phyloP scores from a whole-genome alignment of 2,329 filamentous ascomycete species.

The Periconia digitata region DNA sequence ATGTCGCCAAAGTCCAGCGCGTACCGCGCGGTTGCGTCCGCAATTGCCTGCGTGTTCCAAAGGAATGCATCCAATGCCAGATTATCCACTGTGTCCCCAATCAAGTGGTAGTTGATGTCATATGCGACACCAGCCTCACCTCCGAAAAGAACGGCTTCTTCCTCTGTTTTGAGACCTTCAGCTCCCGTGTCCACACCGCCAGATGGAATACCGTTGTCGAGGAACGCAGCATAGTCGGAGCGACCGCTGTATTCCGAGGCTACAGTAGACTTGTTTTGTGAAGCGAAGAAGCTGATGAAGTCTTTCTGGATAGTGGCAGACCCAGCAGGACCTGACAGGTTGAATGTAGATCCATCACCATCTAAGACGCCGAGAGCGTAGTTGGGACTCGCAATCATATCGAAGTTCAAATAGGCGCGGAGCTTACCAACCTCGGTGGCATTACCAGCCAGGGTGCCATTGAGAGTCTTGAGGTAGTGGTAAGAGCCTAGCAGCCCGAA shows the following conservation, averaged over 20 bases:
- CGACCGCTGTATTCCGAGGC: conserved; percentile 42
- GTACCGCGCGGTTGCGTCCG: conserved; percentile 43
- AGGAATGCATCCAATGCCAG: conserved; percentile 40
- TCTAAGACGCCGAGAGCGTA: conserved; percentile 45
- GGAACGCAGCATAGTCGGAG: conserved; percentile 46
- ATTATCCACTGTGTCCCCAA: conserved; percentile 41
- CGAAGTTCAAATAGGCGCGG: conserved; percentile 47
- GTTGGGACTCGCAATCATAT: conserved; percentile 47
- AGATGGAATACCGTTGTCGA: conserved; percentile 43
- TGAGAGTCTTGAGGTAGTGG: conserved; percentile 42
- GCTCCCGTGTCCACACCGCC: conserved; percentile 46
- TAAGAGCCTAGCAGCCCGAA: conserved; percentile 43
- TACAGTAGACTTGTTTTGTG: conserved; percentile 32
- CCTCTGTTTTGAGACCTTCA: conserved; percentile 43
- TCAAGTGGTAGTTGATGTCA: conserved; percentile 43
- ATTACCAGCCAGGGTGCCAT: conserved; percentile 32
- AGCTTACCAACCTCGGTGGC: conserved; percentile 40
- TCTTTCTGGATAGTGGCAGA: conserved; percentile 40
- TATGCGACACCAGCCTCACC: conserved; percentile 41
- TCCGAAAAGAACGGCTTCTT: conserved; percentile 40
- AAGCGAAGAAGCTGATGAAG: conserved; percentile 40
- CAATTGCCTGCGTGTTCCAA: conserved; percentile 43
- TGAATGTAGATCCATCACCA: conserved; percentile 41
- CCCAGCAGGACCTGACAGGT: conserved; percentile 40
- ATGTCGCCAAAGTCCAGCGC: conserved; percentile 40